phyloP scores from a whole-genome alignment of 495 filamentous ascomycete genomes.

The Hypomontagnella monticulosa region DNA sequence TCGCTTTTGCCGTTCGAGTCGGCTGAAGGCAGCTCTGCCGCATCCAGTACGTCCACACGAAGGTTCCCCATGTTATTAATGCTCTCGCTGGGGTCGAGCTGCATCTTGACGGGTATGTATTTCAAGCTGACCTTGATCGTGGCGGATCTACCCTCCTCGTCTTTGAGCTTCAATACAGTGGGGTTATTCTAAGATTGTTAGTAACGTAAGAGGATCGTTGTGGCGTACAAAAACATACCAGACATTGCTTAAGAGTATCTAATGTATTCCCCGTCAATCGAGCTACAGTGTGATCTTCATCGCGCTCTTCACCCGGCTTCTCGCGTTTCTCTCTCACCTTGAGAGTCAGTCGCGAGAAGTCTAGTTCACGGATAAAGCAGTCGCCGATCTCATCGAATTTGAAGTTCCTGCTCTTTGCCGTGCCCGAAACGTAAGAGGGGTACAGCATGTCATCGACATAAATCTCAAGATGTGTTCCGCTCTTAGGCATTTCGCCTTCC shows the following conservation, averaged over 20 bases:
- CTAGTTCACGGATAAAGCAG: conserved; percentile 94
- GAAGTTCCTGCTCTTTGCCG: conserved; percentile 68
- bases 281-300: conserved; percentile 77
- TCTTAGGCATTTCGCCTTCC: conserved; percentile 81
- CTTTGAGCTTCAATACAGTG: conserved; percentile 79
- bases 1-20: conserved; percentile 97
- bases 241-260: conserved; percentile 82
- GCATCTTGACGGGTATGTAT: conserved; percentile 93
- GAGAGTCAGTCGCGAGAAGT: conserved; percentile 91
- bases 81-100: conserved; percentile 90
- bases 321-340: conserved; percentile 80
- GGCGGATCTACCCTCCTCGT: conserved; percentile 76
- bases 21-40: conserved; percentile 84
- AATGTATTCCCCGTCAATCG: conserved; percentile 87
- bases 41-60: conserved; percentile 90
- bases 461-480: conserved; percentile 82
- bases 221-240: conserved; percentile 63
- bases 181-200: conserved; percentile 76
- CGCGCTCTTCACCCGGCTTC: conserved; percentile 73
- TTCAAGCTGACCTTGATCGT: conserved; percentile 90
- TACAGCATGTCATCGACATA: conserved; percentile 95
- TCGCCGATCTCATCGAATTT: conserved; percentile 92
- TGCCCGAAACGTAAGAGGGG: conserved; percentile 84
- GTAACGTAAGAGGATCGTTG: neutral
- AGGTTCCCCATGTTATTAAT: conserved; percentile 98